Evolutionary conservation across 208 protist species (phyloP).

Genomic region (Crithidia thermophila): DNA sequence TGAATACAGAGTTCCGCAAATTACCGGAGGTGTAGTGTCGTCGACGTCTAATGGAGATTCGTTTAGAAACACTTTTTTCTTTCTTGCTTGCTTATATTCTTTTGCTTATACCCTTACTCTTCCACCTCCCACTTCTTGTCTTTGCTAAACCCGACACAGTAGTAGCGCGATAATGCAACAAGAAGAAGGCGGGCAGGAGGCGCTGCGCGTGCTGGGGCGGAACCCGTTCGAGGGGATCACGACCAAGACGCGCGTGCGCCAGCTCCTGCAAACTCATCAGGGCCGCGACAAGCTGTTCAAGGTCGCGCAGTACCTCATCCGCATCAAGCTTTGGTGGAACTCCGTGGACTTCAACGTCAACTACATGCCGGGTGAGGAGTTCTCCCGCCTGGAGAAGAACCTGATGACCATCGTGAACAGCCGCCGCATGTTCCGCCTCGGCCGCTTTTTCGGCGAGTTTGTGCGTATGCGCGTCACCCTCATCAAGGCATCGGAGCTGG

Average conservation of each 20-base stretch:
- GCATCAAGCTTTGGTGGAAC: slow-evolving; percentile 82
- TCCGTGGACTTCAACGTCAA: slow-evolving; percentile 76
- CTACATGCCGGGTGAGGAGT: slow-evolving; percentile 80
- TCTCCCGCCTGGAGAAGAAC: slow-evolving; percentile 77
- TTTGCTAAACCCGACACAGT: neutral
- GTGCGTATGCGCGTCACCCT: slow-evolving; percentile 89
- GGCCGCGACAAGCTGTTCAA: slow-evolving; percentile 92
- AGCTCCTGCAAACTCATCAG: slow-evolving; percentile 91
- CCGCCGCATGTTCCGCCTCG: slow-evolving; percentile 85
- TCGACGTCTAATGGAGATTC: too few species aligned
- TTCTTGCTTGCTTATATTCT: neutral
- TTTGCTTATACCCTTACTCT: slow-evolving; percentile 1
- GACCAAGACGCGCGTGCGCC: slow-evolving; percentile 79
- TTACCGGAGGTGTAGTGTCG: too few species aligned
- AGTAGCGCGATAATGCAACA: slow-evolving; percentile 21
- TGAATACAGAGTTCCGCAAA: too few species aligned
- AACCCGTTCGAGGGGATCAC: slow-evolving; percentile 90
- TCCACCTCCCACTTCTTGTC: neutral
- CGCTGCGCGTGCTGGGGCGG: slow-evolving; percentile 78
- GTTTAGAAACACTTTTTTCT: too few species aligned
- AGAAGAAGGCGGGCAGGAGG: slow-evolving; percentile 43
- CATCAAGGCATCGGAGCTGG: slow-evolving; percentile 87
- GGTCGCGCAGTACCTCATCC: slow-evolving; percentile 86
- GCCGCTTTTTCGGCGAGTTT: slow-evolving; percentile 90
- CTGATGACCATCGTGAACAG: slow-evolving; percentile 93